Evolutionary conservation across 1,139 yeast genomes (phyloP).

Genomic region (Geotrichum reessii): DNA sequence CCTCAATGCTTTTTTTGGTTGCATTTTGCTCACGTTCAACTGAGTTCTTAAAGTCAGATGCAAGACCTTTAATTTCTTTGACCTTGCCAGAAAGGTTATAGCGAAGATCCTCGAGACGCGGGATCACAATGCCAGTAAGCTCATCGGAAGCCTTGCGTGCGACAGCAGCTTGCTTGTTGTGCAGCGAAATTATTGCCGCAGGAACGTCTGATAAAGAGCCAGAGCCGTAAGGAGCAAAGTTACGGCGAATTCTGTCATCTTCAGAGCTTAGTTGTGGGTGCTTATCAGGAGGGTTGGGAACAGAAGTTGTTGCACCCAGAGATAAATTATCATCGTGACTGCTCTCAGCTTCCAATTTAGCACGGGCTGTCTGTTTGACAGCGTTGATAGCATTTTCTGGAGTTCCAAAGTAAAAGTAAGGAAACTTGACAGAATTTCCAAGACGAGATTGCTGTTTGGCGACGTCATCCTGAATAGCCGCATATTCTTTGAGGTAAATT

Average conservation of each 20-base stretch:
- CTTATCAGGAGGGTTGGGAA: not conserved
- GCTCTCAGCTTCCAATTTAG: not conserved
- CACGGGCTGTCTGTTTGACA: constrained; percentile 34
- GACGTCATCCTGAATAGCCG: constrained; percentile 78
- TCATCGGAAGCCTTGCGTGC: constrained; percentile 68
- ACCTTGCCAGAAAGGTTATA: constrained; percentile 75
- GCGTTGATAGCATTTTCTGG: constrained; percentile 20
- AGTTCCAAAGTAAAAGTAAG: constrained; percentile 39
- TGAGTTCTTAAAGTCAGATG: constrained; percentile 74
- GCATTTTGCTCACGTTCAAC: constrained; percentile 36
- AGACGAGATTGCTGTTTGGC: constrained; percentile 61
- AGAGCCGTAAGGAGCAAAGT: constrained; percentile 67
- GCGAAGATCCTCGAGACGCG: constrained; percentile 77
- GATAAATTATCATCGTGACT: not conserved
- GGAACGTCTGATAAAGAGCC: constrained; percentile 83
- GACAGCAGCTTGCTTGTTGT: constrained; percentile 61
- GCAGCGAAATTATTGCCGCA: constrained; percentile 60
- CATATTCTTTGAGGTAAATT: constrained; percentile 69
- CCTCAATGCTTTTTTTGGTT: constrained; percentile 45
- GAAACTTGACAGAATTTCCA: constrained; percentile 63
- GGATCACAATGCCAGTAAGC: constrained; percentile 60
- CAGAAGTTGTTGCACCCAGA: not conserved
- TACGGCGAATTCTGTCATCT: constrained; percentile 21
- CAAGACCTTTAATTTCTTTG: constrained; percentile 74
- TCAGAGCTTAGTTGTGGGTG: not conserved